Conservation (phyloP, 768 basidiomycete species). For the Amanita pallidorosea region DNA sequence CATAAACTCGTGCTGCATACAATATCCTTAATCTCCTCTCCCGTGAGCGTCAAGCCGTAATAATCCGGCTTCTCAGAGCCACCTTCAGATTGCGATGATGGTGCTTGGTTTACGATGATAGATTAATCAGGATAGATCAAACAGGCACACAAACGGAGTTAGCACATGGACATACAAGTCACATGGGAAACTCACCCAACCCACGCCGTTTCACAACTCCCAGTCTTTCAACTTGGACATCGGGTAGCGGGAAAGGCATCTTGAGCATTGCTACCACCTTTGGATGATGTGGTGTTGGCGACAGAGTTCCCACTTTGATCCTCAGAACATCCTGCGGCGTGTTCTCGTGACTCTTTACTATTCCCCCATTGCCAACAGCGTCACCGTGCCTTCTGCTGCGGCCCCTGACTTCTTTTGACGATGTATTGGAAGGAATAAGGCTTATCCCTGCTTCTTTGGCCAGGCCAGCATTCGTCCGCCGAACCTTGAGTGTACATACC, state of each 20-base stretch:
- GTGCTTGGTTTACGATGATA: neutral
- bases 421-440: neutral
- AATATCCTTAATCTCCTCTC: conserved; percentile 91
- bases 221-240: conserved; percentile 62
- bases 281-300: conserved; percentile 92
- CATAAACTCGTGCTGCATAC: conserved; percentile 83
- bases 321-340: conserved; percentile 24
- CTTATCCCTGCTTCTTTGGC: conserved; percentile 7
- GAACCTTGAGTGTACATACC: conserved; percentile 75
- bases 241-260: conserved; percentile 81
- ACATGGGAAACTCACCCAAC: conserved; percentile 18
- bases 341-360: conserved; percentile 6
- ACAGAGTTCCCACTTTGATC: conserved; percentile 74
- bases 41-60: conserved; percentile 53
- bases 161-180: conserved; percentile 3
- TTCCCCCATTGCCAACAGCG: conserved; percentile 7
- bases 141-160: neutral
- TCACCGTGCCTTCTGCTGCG: conserved; percentile 5
- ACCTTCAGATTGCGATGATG: conserved; percentile 4
- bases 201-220: conserved; percentile 37
- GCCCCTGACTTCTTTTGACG: neutral
- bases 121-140: neutral
- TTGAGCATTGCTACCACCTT: conserved; percentile 89
- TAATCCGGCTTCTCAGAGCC: conserved; percentile 13
- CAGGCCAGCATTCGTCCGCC: conserved; percentile 23